phyloP scores from a whole-genome alignment of 805 yeast genomes.

The Grigorovia transvaalensis region DNA sequence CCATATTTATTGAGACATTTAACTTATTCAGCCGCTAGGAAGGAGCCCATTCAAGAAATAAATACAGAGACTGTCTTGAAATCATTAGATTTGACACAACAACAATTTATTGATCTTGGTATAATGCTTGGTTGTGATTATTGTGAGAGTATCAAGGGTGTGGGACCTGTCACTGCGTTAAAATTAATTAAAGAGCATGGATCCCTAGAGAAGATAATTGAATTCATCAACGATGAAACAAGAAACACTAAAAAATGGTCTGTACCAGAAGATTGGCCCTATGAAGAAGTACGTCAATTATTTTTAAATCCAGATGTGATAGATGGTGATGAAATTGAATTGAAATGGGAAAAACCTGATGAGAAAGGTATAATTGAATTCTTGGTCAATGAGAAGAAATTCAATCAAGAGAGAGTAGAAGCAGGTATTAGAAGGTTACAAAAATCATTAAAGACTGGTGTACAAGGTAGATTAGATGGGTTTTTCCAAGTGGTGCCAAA shows the following conservation, averaged over 20 bases:
- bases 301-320: conserved; percentile 76
- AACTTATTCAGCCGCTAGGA: conserved; percentile 89
- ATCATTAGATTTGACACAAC: conserved; percentile 63
- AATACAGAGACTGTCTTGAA: conserved; percentile 56
- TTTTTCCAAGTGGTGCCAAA: conserved; percentile 65
- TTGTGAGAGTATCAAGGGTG: conserved; percentile 88
- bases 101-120: conserved; percentile 81
- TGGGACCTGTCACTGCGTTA: conserved; percentile 91
- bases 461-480: conserved; percentile 87
- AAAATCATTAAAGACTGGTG: conserved; percentile 74
- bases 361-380: conserved; percentile 72
- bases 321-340: conserved; percentile 46
- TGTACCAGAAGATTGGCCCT: conserved; percentile 94
- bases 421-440: conserved; percentile 77
- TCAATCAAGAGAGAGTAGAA: conserved; percentile 83
- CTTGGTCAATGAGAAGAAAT: conserved; percentile 81
- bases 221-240: conserved; percentile 37
- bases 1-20: conserved; percentile 77
- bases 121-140: conserved; percentile 94
- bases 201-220: conserved; percentile 67
- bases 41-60: conserved; percentile 83
- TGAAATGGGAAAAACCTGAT: conserved; percentile 88
- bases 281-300: conserved; percentile 71
- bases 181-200: conserved; percentile 82
- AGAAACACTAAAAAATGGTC: conserved; percentile 53